Evolutionary conservation across 2,329 filamentous ascomycete genomes (phyloP), one percentile per base, ranked within the genome.

Genomic region (Trichoderma simmonsii): DNA sequence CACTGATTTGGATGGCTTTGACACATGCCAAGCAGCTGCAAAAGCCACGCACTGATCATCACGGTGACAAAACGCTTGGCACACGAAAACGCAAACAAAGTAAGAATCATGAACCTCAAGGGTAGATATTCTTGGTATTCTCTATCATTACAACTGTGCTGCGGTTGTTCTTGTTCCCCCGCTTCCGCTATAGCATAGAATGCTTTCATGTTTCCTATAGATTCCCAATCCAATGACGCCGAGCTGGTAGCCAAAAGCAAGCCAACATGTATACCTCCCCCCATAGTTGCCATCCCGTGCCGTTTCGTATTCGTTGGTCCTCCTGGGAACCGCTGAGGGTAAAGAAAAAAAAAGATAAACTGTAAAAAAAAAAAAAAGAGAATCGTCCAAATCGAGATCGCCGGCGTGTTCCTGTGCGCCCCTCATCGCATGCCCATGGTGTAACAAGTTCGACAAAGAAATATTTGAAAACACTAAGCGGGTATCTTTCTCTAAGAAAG

Each of bases 151-250:
- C 36, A 34, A 51, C 39, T 51, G 54, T 51, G 24, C 34, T 34
- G 64, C 64, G 64, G 21, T 28, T 39, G 9, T 39, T 18, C 15
- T 28, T 39, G 18, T 30, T 9, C n/a, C 21, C 60, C 48, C 51
- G 32, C 51, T 43, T n/a, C 66, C 39, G 51, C 56, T 62, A 59
- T 69, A 61, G 66, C 28, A 69, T 54, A 34, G 66, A 69, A 69
- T 69, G 66, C 66, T 61, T 61, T 69, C 66, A 69, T 69, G 61
- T 61, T 28, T 28, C 57, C 66, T 69, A 54, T 69, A 69, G 54
- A 69, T 61, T 36, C 39, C 30, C 56, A 39, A 39, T 18, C 36
- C 66, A 59, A 26, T 61, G 56, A 69, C 66, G 66, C 66, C 66
- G 56, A 54, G 66, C 66, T 61, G 36, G 32, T 69, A 69, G 66